phyloP scores from a whole-genome alignment of 805 yeast genomes.

The Barnettozyma salicaria region DNA sequence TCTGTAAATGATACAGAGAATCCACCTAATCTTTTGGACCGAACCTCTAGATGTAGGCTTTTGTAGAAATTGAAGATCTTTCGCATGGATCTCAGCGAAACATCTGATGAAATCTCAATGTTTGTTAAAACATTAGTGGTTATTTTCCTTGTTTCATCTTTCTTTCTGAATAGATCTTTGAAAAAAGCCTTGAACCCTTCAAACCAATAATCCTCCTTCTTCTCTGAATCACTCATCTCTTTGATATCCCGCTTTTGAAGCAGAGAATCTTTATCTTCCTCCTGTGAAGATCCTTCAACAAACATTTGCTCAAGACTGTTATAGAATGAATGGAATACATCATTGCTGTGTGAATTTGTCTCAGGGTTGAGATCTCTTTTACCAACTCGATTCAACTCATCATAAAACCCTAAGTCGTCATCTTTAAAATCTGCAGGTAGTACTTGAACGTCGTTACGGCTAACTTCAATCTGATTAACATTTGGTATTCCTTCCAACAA shows the following conservation, averaged over 20 bases:
- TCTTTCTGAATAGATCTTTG: constrained; percentile 25
- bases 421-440: constrained; percentile 19
- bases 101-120: constrained; percentile 17
- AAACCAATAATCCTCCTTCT: constrained; percentile 20
- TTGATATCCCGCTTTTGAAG: background rate
- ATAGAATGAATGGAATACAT: constrained; percentile 22
- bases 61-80: constrained; percentile 42
- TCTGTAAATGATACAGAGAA: constrained; percentile 56
- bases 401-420: constrained; percentile 21
- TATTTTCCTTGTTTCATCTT: constrained; percentile 15
- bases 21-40: constrained; percentile 46
- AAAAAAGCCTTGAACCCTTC: constrained; percentile 21
- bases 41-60: constrained; percentile 47
- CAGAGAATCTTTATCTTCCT: constrained; percentile 4
- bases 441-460: constrained; percentile 25
- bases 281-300: constrained; percentile 7
- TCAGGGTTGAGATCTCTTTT: constrained; percentile 9
- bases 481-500: constrained; percentile 54
- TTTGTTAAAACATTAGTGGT: constrained; percentile 16
- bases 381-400: constrained; percentile 17
- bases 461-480: constrained; percentile 35
- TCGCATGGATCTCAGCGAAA: constrained; percentile 27
- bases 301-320: constrained; percentile 16
- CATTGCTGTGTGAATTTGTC: too few relatives aligned
- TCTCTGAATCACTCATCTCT: background rate